phyloP scores from a whole-genome alignment of 768 basidiomycete species.

The Tephrocybe sp. region DNA sequence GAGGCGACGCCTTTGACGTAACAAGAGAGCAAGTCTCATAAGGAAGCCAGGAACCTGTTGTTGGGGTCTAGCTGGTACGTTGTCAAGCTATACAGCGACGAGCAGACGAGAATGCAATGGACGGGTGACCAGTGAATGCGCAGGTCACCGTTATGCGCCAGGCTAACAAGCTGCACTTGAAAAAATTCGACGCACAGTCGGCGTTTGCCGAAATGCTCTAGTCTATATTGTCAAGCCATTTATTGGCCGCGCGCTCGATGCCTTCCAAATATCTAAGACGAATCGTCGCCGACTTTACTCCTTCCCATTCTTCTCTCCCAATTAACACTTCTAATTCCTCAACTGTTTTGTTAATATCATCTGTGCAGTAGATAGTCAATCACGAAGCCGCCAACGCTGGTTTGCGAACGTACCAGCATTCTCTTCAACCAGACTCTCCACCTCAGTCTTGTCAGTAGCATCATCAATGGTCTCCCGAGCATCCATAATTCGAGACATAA shows the following conservation, averaged over 20 bases:
- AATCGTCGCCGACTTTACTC: conserved; percentile 59
- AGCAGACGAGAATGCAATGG: no score
- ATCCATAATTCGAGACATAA: conserved; percentile 81
- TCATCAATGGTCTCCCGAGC: conserved; percentile 75
- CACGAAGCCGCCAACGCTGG: no score
- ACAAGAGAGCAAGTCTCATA: conserved; percentile 53
- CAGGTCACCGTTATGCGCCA: no score
- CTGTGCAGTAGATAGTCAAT: conserved; percentile 34
- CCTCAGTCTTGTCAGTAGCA: conserved; percentile 46
- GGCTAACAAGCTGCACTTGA: background rate
- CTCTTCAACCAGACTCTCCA: conserved; percentile 48
- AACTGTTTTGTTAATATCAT: conserved; percentile 47
- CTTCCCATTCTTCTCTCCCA: conserved; percentile 50
- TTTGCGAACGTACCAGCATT: conserved; percentile 53
- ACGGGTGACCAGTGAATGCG: no score
- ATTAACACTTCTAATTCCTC: conserved; percentile 50
- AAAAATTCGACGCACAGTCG: conserved; percentile 4
- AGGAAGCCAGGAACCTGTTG: conserved; percentile 18
- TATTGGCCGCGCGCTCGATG: conserved; percentile 53
- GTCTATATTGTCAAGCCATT: conserved; percentile 31
- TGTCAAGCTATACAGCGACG: no score
- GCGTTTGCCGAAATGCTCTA: conserved; percentile 1
- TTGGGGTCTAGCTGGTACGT: no score
- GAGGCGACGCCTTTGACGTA: conserved; percentile 52
- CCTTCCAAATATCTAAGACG: conserved; percentile 74